Conservation (phyloP, 2,329 filamentous ascomycete species). For the Ceratocystis cacaofunesta region DNA sequence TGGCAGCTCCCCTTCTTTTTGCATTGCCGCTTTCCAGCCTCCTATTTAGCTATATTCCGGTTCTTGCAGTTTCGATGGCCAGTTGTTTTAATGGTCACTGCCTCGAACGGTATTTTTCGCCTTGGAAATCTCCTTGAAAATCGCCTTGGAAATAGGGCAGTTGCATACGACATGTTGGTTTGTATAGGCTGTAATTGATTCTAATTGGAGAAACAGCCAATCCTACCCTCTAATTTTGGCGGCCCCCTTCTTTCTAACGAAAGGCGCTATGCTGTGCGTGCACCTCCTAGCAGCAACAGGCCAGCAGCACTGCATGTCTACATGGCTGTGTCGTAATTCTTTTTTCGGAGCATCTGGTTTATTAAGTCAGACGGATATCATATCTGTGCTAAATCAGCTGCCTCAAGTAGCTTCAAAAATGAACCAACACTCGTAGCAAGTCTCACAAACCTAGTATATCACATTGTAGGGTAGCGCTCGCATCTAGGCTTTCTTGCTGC, state of each 20-base stretch:
- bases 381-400: neutral
- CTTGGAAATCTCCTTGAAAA: neutral
- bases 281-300: neutral
- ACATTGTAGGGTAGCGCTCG: neutral
- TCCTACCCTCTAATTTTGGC: neutral
- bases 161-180: neutral
- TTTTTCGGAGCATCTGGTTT: neutral
- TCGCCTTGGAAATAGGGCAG: neutral
- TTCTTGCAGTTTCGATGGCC: neutral
- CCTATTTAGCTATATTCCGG: neutral
- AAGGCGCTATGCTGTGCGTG: neutral
- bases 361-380: neutral
- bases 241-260: neutral
- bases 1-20: neutral
- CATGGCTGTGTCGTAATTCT: neutral
- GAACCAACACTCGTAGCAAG: neutral
- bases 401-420: neutral
- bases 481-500: neutral
- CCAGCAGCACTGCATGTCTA: neutral
- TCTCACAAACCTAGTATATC: neutral
- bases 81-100: neutral
- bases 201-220: slow-evolving; percentile 3
- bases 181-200: neutral
- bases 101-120: neutral
- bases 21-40: neutral